Conservation (phyloP, 371 early-diverging fungal genomes). For the Choanephora cucurbitarum region DNA sequence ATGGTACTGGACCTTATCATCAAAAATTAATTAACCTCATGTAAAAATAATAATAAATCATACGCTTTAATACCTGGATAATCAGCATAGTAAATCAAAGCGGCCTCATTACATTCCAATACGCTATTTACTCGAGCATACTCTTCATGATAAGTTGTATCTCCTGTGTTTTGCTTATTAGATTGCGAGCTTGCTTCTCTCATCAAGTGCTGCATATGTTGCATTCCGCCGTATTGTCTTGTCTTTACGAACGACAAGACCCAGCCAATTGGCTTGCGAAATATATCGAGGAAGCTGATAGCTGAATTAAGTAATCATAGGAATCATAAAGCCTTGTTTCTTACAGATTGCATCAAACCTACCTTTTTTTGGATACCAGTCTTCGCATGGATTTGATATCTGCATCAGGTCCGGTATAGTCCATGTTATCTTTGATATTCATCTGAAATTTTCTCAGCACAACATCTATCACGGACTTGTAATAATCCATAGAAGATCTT, state of each 20-base stretch:
- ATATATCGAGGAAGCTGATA: neutral
- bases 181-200: conserved; percentile 40
- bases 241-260: conserved; percentile 26
- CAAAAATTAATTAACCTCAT: neutral
- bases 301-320: no score
- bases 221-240: conserved; percentile 41
- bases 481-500: conserved; percentile 61
- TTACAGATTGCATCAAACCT: no score
- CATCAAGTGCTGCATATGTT: conserved; percentile 52
- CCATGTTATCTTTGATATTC: conserved; percentile 65
- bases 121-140: conserved; percentile 75
- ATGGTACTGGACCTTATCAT: conserved; percentile 53
- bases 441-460: conserved; percentile 58
- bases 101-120: conserved; percentile 64
- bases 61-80: conserved; percentile 55
- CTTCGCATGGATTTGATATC: conserved; percentile 2
- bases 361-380: conserved; percentile 1
- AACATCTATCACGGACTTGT: conserved; percentile 58
- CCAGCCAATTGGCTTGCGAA: conserved; percentile 9
- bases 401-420: conserved; percentile 44
- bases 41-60: neutral
- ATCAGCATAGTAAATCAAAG: conserved; percentile 71
- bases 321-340: no score
- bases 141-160: conserved; percentile 57
- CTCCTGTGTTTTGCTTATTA: conserved; percentile 22